Base-by-base conservation (phyloP, 2,329 filamentous ascomycete genomes). In the Exophiala mesophila region DNA sequence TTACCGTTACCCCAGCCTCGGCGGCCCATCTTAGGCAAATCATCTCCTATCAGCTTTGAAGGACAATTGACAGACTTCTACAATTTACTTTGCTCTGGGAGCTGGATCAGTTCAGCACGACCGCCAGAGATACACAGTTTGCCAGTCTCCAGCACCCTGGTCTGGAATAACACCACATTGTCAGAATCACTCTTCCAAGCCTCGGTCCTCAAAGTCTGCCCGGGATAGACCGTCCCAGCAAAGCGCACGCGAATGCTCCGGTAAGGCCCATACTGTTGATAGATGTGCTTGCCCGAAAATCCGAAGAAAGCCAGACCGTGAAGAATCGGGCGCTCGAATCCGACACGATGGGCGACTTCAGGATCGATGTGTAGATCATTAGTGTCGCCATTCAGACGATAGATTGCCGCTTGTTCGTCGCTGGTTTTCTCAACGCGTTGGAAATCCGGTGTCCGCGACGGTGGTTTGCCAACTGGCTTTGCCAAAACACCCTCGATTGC, bases 341-440 rank as follows among this genome's bases (percentile, higher is more conserved):
- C 92, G 44, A 89, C 90, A 57, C 92, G 82, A 72, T 90, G 90
- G 68, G 86, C 87, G 67, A 97, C 97, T 34, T 80, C 77, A 1
- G 92, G 92, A 65, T 97, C 92, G 49, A 98, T 83, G 71, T 98
- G 92, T 2, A 98, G 80, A 9, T 92, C 92, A 72, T 98, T 97
- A 62, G 89, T 83, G 68, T 98, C 92, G 36, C 92, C 92, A 56
- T 84, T 92, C 39, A 97, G 73, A 20, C 92, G 82, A 76, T 98
- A 98, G 41, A 98, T 67, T 6, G 87, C 88, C 4, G 92, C 92
- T 70, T 96, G 88, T 59, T 95, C 88, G 58, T 89, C 84, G 0
- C 78, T 83, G 2, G 92, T 97, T 66, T 79, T 79, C 66, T 86
- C 83, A 70, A 95, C 88, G 13, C 88, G 78, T 1, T 94, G 80